These are phyloP conservation scores for Coemansia umbellata DNA, from an alignment of 192 early-diverging fungal genomes.

Conservation along the genomic window DNA sequence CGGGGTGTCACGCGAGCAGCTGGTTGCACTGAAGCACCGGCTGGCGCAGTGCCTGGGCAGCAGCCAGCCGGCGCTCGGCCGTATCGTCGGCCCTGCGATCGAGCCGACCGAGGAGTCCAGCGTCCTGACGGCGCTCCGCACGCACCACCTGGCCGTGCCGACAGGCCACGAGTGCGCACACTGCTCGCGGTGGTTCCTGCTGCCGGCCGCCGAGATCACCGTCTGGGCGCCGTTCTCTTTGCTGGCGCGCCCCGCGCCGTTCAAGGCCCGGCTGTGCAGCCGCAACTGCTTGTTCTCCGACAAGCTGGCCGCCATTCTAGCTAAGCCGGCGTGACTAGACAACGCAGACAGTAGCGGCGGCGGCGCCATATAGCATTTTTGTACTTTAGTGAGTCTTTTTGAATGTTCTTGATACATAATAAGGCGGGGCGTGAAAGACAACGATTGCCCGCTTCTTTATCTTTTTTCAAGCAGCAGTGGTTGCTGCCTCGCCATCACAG, in stretches of 20 bases:
- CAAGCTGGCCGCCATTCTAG: constrained; percentile 5
- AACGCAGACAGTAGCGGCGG: too few relatives aligned
- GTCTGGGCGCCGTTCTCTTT: constrained; percentile 33
- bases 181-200: constrained; percentile 33
- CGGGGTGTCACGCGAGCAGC: constrained; percentile 15
- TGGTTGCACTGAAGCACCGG: constrained; percentile 21
- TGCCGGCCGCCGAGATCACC: constrained; percentile 22
- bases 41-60: constrained; percentile 24
- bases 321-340: constrained; percentile 1
- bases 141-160: constrained; percentile 30
- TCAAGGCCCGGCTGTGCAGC: constrained; percentile 30
- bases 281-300: constrained; percentile 25
- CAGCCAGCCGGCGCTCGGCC: constrained; percentile 24
- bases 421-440: too few relatives aligned
- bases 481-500: too few relatives aligned
- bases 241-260: constrained; percentile 23
- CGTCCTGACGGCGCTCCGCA: constrained; percentile 19
- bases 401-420: too few relatives aligned
- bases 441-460: too few relatives aligned
- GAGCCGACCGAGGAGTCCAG: constrained; percentile 6
- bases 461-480: too few relatives aligned
- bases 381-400: too few relatives aligned
- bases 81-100: constrained; percentile 21
- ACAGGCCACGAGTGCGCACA: constrained; percentile 30
- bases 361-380: too few relatives aligned